Evolutionary conservation across 2,329 filamentous ascomycete species (phyloP), one percentile per base, ranked within the genome.

Genomic region (Aspergillus ruber): DNA sequence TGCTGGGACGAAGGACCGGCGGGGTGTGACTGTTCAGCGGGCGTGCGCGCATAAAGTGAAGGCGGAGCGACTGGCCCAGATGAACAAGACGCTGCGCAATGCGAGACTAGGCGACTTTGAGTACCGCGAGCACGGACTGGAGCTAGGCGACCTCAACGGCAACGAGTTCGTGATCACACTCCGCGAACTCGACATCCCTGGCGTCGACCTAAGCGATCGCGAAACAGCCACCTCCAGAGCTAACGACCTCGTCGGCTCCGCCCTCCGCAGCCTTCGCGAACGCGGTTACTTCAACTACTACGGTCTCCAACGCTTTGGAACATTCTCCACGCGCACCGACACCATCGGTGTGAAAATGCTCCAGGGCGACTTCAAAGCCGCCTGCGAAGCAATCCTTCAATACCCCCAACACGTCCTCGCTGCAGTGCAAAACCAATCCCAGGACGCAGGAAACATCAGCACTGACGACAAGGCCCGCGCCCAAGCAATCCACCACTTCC

Each of bases 271-370:
- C 53, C 81, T 97, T 56, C 75, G 78, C 46, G 71, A 82, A 39
- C 79, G 84, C 40, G 93, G 93, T 2, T 98, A 94, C 74, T 84
- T 98, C 69, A 98, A 98, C 70, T 98, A 97, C 72, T 98, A 90
- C 62, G 93, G 93, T 7, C 82, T 97, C n/a, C 93, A 98, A 70
- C 84, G 93, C 20, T 98, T 98, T 60, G 93, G 93, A 23, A 91
- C 90, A 0, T 91, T 93, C 67, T 74, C 82, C 23, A 85, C 88
- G 10, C 86, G 90, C 29, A 98, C 93, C 0, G 89, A 97, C 61
- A 79, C 84, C 36, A 75, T 96, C 43, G 93, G 93, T 43, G 81
- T 85, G 63, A 84, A 88, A 65, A 90, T 98, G 63, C 77, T 98
- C 0, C 80, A 87, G 56, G 85, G 81, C 25, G 83, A 95, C 60